These are phyloP conservation scores for Wickerhamomyces xylosicus DNA, from an alignment of 805 yeast species.

Conservation along the genomic window DNA sequence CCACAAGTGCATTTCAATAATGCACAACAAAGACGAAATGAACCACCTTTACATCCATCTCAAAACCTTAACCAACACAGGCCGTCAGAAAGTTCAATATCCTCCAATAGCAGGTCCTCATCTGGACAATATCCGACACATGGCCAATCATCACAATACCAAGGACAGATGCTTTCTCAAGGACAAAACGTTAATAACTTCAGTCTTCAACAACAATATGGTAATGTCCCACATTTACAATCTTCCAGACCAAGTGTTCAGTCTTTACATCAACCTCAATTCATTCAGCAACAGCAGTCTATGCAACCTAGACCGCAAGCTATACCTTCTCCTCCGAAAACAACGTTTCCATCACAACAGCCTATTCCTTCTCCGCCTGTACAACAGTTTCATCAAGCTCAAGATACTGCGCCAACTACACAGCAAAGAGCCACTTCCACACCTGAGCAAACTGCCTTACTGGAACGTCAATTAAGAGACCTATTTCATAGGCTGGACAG, in stretches of 20 bases:
- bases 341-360: slow-evolving; percentile 1
- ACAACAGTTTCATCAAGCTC: slow-evolving; percentile 4
- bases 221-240: slow-evolving; percentile 2
- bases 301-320: background rate
- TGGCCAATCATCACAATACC: background rate
- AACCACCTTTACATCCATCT: slow-evolving; percentile 6
- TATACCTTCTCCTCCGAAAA: background rate
- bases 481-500: slow-evolving; percentile 47
- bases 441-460: slow-evolving; percentile 7
- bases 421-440: slow-evolving; percentile 7
- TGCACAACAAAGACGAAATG: slow-evolving; percentile 1
- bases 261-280: background rate
- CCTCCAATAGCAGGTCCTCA: background rate
- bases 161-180: slow-evolving; percentile 1
- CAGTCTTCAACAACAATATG: slow-evolving; percentile 4
- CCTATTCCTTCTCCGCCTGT: background rate
- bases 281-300: background rate
- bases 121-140: background rate
- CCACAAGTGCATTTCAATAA: background rate
- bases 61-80: background rate
- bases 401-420: slow-evolving; percentile 1
- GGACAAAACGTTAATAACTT: background rate
- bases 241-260: slow-evolving; percentile 1
- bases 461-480: slow-evolving; percentile 37
- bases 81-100: slow-evolving; percentile 1